Evolutionary conservation across 129 eudicot genomes (phyloP).

Genomic region (Centella asiatica): DNA sequence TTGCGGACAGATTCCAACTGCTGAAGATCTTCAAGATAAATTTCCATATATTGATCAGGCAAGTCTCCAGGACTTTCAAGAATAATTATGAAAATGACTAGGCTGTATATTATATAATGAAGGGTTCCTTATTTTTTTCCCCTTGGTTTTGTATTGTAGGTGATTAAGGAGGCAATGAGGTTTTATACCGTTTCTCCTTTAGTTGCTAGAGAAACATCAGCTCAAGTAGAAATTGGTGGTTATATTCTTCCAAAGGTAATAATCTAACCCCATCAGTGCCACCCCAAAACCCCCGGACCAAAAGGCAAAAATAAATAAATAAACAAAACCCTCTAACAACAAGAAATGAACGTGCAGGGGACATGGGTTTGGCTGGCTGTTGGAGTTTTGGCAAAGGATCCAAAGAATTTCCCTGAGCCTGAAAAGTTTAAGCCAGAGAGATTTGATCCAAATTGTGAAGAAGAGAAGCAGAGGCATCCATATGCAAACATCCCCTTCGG

Average conservation of each 20-base stretch:
- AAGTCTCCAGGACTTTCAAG: slow-evolving; percentile 11
- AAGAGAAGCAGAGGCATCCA: slow-evolving; percentile 81
- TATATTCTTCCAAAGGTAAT: slow-evolving; percentile 81
- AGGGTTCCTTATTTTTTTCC: neutral
- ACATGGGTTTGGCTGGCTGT: slow-evolving; percentile 97
- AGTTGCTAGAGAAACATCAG: slow-evolving; percentile 86
- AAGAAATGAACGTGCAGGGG: slow-evolving; percentile 37
- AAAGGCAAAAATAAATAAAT: neutral
- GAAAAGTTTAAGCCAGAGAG: slow-evolving; percentile 88
- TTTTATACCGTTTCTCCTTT: slow-evolving; percentile 72
- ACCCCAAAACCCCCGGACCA: neutral
- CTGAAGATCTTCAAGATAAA: slow-evolving; percentile 67
- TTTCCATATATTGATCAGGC: slow-evolving; percentile 88
- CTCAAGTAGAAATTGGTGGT: slow-evolving; percentile 75
- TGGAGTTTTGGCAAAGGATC: slow-evolving; percentile 94
- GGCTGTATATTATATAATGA: neutral
- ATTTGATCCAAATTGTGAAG: slow-evolving; percentile 66
- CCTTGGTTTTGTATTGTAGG: slow-evolving; percentile 33
- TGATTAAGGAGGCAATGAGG: slow-evolving; percentile 90
- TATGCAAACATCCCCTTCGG: slow-evolving; percentile 95
- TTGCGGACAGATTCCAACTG: slow-evolving; percentile 49
- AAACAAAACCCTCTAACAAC: neutral
- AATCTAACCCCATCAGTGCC: neutral
- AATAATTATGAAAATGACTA: neutral
- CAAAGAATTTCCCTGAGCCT: slow-evolving; percentile 82